A percentile compares a stretch with the other conserved stretches of the same genome.
phyloP scores from a whole-genome alignment of 495 filamentous ascomycete genomes.

The Podospora comata region DNA sequence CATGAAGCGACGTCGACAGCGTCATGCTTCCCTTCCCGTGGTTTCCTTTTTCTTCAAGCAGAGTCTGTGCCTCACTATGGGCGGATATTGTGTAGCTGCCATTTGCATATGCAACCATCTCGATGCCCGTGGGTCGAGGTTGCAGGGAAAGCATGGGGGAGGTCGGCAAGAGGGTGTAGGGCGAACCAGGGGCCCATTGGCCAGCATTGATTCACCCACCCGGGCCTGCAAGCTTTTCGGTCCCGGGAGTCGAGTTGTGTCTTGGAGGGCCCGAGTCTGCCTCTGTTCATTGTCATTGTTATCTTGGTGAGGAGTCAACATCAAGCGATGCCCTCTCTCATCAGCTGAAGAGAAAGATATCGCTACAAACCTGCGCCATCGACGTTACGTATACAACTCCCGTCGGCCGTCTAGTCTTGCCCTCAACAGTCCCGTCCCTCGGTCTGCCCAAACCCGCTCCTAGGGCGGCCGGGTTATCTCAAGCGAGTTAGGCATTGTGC shows the following conservation, averaged over 20 bases:
- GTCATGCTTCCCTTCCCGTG: conserved; percentile 6
- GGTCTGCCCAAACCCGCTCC: conserved; percentile 10
- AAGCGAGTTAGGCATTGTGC: conserved; percentile 26
- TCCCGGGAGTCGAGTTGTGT: conserved; percentile 6
- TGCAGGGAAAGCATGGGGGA: conserved; percentile 16
- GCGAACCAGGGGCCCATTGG: conserved; percentile 24
- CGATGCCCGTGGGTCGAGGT: conserved; percentile 24
- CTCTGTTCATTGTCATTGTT: not conserved
- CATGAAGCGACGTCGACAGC: not conserved
- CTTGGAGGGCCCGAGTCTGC: not conserved
- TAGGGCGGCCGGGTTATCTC: conserved; percentile 20
- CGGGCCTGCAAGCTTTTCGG: conserved; percentile 10
- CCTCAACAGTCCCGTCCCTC: conserved; percentile 18
- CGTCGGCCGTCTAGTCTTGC: conserved; percentile 1
- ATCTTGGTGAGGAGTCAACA: not conserved
- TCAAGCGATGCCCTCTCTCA: conserved; percentile 3
- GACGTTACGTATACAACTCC: not conserved
- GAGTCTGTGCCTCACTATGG: conserved; percentile 17
- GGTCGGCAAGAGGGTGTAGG: conserved; percentile 27
- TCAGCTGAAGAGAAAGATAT: not conserved
- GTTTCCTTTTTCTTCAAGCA: conserved; percentile 10
- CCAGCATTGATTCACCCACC: conserved; percentile 11
- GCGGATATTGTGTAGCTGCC: conserved; percentile 20
- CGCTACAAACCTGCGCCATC: not conserved
- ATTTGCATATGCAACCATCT: conserved; percentile 26